Evolutionary conservation across 2,329 filamentous ascomycete species (phyloP), one percentile per base, ranked within the genome.

Genomic region (Xylariaceae sp.): DNA sequence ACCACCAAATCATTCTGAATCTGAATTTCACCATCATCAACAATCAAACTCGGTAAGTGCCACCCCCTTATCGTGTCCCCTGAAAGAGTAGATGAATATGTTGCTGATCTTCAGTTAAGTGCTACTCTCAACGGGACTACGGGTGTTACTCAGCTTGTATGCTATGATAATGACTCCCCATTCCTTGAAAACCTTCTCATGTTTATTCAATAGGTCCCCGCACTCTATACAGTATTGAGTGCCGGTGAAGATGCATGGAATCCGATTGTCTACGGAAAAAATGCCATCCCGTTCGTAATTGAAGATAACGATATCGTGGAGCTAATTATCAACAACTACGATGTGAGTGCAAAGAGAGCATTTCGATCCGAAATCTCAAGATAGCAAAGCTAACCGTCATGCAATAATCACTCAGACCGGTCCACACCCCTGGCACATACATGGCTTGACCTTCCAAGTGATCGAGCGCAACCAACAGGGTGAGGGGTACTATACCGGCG

Each of bases 201-300:
- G n/a, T n/a, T n/a, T n/a, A n/a, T n/a, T n/a, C 88, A 86, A 39
- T 86, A 88, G 61, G 88, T 94, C 0, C 90, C 89, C 0, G 82
- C 85, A 0, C 73, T 95, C 0, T 94, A 90, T 71, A 88, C 85
- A 0, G 87, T 77, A 1, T 72, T 94, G 3, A 81, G 79, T 0
- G 67, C 80, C 1, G 80, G 79, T n/a, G 67, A 86, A 41, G 67
- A 74, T 16, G 77, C 80, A 12, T 72, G 71, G 2, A 73, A 88
- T 49, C 70, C 81, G 0, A 53, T 62, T 2, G 68, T 89, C 4
- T 90, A 90, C 59, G 85, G 86, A 22, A 69, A 73, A 16, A 79
- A 79, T 62, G 82, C 83, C 0, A 76, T 87, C 56, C 67, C 82
- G 1, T 77, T 88, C 55, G 73, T 94, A 3, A 75, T 94, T 10